These are phyloP conservation scores for Picea sitchensis DNA, from an alignment of 75 land plant genomes.

Conservation along the genomic window DNA sequence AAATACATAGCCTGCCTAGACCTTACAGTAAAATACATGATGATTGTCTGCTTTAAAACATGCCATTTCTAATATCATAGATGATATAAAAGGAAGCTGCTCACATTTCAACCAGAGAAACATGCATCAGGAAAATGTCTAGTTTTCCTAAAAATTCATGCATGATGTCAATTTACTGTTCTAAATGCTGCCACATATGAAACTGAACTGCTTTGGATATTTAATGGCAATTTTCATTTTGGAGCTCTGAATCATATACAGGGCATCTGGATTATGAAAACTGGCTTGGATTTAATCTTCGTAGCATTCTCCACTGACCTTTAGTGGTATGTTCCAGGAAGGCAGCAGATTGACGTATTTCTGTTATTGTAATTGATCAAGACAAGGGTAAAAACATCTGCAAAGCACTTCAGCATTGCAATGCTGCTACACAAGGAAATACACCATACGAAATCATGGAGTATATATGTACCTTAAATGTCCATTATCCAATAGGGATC, in stretches of 20 bases:
- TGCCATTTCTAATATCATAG: background rate
- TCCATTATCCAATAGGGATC: background rate
- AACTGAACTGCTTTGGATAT: background rate
- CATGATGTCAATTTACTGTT: background rate
- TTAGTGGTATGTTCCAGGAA: background rate
- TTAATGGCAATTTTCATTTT: background rate
- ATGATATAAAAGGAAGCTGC: background rate
- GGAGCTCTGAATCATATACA: background rate
- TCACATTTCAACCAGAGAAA: too few species aligned
- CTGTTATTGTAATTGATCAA: background rate
- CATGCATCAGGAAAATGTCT: background rate
- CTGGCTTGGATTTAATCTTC: background rate
- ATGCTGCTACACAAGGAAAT: background rate
- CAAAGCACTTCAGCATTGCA: slow-evolving; percentile 4
- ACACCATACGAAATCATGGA: background rate
- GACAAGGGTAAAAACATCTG: background rate
- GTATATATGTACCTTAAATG: background rate
- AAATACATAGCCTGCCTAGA: background rate
- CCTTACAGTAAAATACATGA: too few species aligned
- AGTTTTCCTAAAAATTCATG: background rate
- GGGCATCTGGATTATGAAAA: background rate
- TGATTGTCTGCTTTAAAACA: too few species aligned
- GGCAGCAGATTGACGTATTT: background rate
- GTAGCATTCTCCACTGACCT: background rate
- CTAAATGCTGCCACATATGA: background rate